phyloP scores from a whole-genome alignment of 1,284 basidiomycete genomes.

The Violaceomyces palustris region DNA sequence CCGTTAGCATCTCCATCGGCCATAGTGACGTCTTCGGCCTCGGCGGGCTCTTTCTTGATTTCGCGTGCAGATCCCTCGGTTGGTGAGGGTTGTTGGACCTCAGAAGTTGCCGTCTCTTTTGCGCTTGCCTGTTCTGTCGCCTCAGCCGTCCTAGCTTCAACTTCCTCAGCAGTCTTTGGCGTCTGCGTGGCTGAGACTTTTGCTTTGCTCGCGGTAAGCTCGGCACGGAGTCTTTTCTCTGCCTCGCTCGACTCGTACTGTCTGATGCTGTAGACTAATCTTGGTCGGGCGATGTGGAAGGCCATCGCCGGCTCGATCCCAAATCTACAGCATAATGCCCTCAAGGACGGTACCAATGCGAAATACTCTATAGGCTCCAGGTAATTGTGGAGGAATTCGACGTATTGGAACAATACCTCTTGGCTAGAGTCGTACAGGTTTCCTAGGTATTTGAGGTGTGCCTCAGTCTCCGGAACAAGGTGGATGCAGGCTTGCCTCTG shows the following conservation, averaged over 20 bases:
- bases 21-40: neutral
- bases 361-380: slow-evolving; percentile 37
- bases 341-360: slow-evolving; percentile 28
- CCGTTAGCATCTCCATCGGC: too few relatives aligned
- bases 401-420: slow-evolving; percentile 48
- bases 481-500: slow-evolving; percentile 48
- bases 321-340: slow-evolving; percentile 36
- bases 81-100: neutral
- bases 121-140: neutral
- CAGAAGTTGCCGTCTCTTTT: neutral
- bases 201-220: slow-evolving; percentile 30
- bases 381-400: slow-evolving; percentile 45
- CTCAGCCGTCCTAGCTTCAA: neutral
- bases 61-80: neutral
- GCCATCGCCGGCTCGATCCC: slow-evolving; percentile 45
- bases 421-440: slow-evolving; percentile 49
- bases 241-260: slow-evolving; percentile 28
- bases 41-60: neutral
- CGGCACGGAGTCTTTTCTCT: slow-evolving; percentile 24
- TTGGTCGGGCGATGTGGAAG: slow-evolving; percentile 45
- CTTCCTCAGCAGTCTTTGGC: slow-evolving; percentile 2
- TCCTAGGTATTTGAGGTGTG: slow-evolving; percentile 47
- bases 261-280: slow-evolving; percentile 32
- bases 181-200: too few relatives aligned
- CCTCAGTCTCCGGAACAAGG: slow-evolving; percentile 39